phyloP scores from a whole-genome alignment of 1,139 yeast species.

The Wickerhamiella infanticola region DNA sequence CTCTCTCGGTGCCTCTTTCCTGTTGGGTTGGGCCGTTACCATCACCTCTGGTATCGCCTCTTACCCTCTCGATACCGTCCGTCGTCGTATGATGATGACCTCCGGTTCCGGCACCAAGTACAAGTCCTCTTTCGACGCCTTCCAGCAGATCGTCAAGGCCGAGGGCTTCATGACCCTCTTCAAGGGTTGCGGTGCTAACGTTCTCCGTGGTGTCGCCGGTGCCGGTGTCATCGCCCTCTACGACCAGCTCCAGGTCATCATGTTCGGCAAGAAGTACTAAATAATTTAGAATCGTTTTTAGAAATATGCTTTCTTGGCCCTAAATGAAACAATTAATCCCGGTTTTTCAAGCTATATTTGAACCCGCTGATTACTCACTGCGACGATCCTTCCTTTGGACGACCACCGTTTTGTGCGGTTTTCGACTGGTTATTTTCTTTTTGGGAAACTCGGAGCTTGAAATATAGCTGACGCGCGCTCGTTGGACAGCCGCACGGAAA shows the following conservation, averaged over 20 bases:
- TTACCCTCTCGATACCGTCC: constrained; percentile 68
- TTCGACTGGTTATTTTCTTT: too few species aligned
- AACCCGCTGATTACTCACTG: too few species aligned
- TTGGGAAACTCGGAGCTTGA: too few species aligned
- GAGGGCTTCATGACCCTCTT: constrained; percentile 60
- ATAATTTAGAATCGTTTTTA: constrained; percentile 4
- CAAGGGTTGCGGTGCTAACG: constrained; percentile 83
- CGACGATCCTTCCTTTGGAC: too few species aligned
- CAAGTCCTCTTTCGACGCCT: constrained; percentile 61
- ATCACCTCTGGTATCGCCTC: constrained; percentile 69
- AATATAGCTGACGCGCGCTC: too few species aligned
- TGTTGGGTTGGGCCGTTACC: constrained; percentile 67
- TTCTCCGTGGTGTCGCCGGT: constrained; percentile 78
- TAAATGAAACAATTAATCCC: too few species aligned
- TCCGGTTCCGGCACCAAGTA: constrained; percentile 69
- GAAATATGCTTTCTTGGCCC: too few species aligned
- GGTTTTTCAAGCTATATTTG: too few species aligned
- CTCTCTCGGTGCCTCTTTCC: constrained; percentile 57
- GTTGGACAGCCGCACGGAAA: too few species aligned
- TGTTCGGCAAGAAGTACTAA: constrained; percentile 59
- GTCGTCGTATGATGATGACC: constrained; percentile 85
- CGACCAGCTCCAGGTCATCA: constrained; percentile 60
- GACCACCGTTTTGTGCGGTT: too few species aligned
- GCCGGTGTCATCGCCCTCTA: constrained; percentile 73
- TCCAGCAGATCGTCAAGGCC: constrained; percentile 51